Conservation (phyloP, 2,329 filamentous ascomycete genomes). For the Fusarium chuoi region DNA sequence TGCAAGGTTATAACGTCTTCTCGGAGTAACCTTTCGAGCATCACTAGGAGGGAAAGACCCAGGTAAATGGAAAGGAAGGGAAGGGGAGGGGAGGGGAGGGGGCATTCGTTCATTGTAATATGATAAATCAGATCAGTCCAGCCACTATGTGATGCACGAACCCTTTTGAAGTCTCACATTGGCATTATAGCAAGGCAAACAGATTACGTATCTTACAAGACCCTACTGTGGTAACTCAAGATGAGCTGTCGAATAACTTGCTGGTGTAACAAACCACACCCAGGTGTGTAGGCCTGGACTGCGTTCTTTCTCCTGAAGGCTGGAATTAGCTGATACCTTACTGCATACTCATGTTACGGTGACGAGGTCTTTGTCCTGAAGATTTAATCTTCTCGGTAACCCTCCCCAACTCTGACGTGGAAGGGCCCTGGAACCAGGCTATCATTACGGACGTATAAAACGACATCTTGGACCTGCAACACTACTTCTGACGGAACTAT, state of each 20-base stretch:
- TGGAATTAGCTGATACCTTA: background rate
- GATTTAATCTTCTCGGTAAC: background rate
- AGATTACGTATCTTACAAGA: background rate
- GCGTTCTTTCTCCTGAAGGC: background rate
- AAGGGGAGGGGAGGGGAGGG: background rate
- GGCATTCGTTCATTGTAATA: background rate
- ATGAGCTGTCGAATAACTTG: background rate
- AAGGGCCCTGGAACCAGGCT: background rate
- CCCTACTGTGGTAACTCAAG: background rate
- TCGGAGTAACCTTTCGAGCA: background rate
- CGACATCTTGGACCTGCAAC: background rate
- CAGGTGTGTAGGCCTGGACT: background rate
- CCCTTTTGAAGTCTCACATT: background rate
- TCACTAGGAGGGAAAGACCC: background rate
- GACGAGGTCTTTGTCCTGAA: background rate
- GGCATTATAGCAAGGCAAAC: background rate
- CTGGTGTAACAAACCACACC: background rate
- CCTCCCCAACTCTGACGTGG: background rate
- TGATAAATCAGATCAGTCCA: background rate
- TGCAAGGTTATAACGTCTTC: background rate
- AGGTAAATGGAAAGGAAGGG: no score
- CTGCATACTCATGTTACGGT: background rate
- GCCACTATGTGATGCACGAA: background rate
- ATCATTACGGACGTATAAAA: background rate
- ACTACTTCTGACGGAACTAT: background rate